Conservation (phyloP, 1,139 yeast species). For the Kurtzmaniella natalensis region DNA sequence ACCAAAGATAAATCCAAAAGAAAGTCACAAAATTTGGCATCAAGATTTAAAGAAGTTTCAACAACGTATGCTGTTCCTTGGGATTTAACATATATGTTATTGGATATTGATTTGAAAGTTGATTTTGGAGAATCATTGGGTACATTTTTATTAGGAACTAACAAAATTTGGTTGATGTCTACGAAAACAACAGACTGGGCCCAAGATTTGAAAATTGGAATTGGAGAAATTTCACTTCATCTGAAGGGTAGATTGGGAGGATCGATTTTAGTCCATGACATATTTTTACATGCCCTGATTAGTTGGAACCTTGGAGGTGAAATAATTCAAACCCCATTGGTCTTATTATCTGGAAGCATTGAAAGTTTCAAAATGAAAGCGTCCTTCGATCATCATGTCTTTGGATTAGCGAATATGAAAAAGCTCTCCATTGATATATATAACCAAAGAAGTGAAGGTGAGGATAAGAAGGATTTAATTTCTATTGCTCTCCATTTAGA, state of each 20-base stretch:
- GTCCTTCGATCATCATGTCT: constrained; percentile 81
- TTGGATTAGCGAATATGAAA: constrained; percentile 56
- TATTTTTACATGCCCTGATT: constrained; percentile 61
- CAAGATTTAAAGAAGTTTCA: constrained; percentile 56
- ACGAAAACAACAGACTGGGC: constrained; percentile 68
- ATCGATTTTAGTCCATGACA: constrained; percentile 41
- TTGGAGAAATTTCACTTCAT: constrained; percentile 47
- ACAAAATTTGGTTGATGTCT: constrained; percentile 65
- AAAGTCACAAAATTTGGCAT: constrained; percentile 46
- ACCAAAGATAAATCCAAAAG: constrained; percentile 10
- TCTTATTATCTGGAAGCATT: constrained; percentile 58
- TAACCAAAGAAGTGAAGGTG: constrained; percentile 56
- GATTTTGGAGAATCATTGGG: constrained; percentile 89
- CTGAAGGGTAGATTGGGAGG: constrained; percentile 85
- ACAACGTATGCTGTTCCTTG: constrained; percentile 71
- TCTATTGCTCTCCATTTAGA: constrained; percentile 54
- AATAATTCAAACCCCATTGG: constrained; percentile 58
- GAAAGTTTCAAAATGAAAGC: constrained; percentile 53
- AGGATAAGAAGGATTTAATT: constrained; percentile 51
- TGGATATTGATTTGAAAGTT: constrained; percentile 50
- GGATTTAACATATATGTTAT: constrained; percentile 57
- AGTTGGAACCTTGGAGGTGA: constrained; percentile 57
- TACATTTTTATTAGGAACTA: constrained; percentile 47
- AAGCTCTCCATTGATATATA: constrained; percentile 54
- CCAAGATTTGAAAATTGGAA: constrained; percentile 62